Base-by-base conservation (phyloP, 2,329 filamentous ascomycete species). In the Cladobotryum protrusum region DNA sequence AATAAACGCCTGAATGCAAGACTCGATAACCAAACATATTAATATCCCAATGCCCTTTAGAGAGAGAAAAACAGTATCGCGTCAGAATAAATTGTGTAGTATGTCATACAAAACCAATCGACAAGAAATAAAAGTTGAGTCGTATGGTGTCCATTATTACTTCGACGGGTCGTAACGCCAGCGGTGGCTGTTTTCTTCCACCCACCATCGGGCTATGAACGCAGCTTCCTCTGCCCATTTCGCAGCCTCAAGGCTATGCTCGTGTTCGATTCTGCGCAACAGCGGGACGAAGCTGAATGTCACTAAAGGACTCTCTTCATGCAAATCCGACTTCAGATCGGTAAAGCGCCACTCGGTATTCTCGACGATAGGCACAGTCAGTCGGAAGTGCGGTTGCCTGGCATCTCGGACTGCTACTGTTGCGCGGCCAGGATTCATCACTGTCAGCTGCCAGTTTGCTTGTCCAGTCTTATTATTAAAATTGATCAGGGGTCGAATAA, bases 291-390 rank as follows among this genome's bases (percentile, higher is more conserved):
- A 59, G 8, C 52, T 54, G 45, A 62, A 59, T 9, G 53, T 49
- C 12, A 54, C 34, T 14, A 59, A 47, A 1, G 53, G 49, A 9
- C 53, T 39, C 32, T 48, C 33, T 34, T 63, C 61, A 17, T 56
- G 52, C 7, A 56, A 54, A 43, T 63, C 59, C 1, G 42, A 19
- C 1, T 43, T 37, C 20, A 57, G 40, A 29, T 61, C 50, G 17
- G 56, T 60, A 41, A 63, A 61, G 6, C 61, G 58, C 60, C 60
- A 63, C 36, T 58, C 59, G 3, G 58, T 53, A 24, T 61, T 57
- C 7, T 54, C 53, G 3, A 61, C 53, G 19, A 61, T 54, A 2
- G 61, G 61, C 15, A 62, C 54, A 4, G 60, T 60, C 5, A 63
- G 48, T 18, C 59, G 56, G 55, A 58, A 61, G 32, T 61, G 40